Percentiles rank a stretch among this genome's conserved stretches.
Conservation (phyloP, 2,329 filamentous ascomycete genomes). For the Blumeriella jaapii region DNA sequence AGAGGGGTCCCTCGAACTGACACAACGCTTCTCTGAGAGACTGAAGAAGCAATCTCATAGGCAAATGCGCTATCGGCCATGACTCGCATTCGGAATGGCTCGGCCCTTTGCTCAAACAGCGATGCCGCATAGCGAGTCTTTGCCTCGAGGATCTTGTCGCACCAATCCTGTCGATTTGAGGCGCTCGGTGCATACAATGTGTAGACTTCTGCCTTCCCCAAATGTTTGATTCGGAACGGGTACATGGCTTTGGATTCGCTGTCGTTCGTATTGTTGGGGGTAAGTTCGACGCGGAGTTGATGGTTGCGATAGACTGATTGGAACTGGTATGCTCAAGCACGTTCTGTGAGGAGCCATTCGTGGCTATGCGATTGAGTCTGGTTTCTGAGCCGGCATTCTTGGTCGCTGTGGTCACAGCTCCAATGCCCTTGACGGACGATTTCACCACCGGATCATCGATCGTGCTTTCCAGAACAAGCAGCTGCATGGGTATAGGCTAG, state of each 20-base stretch:
- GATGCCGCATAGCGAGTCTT: conserved; percentile 89
- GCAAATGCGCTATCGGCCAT: conserved; percentile 88
- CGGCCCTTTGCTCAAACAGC: conserved; percentile 82
- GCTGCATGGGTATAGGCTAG: conserved; percentile 92
- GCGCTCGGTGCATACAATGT: conserved; percentile 75
- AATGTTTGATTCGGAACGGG: conserved; percentile 90
- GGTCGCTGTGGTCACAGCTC: conserved; percentile 51
- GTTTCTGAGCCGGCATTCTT: conserved; percentile 48
- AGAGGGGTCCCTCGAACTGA: conserved; percentile 84
- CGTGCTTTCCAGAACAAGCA: conserved; percentile 82
- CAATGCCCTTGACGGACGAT: conserved; percentile 41
- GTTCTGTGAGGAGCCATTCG: conserved; percentile 35
- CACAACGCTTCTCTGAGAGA: conserved; percentile 52
- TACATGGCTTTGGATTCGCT: conserved; percentile 46
- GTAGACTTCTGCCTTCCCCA: conserved; percentile 79
- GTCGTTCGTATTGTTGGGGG: conserved; percentile 37
- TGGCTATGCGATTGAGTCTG: conserved; percentile 36
- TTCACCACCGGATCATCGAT: conserved; percentile 87
- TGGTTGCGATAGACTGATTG: conserved; percentile 49
- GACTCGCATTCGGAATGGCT: conserved; percentile 85
- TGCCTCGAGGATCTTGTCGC: conserved; percentile 82
- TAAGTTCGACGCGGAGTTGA: conserved; percentile 33
- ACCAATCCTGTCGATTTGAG: conserved; percentile 76
- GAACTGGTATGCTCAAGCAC: conserved; percentile 56
- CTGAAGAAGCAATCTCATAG: conserved; percentile 52